phyloP scores from a whole-genome alignment of 2,329 filamentous ascomycete genomes.

The Ophiostoma australiae region DNA sequence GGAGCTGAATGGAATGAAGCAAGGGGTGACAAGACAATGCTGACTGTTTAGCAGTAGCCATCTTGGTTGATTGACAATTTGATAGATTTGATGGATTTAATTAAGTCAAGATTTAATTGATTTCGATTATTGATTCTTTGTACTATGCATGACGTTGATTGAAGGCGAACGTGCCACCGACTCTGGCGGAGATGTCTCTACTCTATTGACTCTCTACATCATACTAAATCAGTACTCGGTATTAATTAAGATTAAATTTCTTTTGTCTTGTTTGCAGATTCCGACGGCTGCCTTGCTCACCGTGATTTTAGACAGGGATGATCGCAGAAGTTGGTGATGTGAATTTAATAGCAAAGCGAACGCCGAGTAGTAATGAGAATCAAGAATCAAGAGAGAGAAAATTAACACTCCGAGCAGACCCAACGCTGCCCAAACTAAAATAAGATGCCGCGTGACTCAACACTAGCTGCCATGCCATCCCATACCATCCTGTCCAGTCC shows the following conservation, averaged over 20 bases:
- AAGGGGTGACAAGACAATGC: slow-evolving; percentile 10
- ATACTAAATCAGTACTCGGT: too few species aligned
- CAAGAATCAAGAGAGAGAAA: neutral
- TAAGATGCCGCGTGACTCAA: slow-evolving; percentile 12
- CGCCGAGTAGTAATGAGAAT: too few species aligned
- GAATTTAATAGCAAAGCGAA: too few species aligned
- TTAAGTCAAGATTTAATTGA: too few species aligned
- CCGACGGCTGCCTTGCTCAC: neutral
- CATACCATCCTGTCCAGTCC: neutral
- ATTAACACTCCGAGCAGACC: neutral
- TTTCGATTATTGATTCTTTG: neutral
- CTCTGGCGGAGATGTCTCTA: neutral
- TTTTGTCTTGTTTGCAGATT: neutral
- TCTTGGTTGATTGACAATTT: neutral
- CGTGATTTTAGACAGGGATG: neutral
- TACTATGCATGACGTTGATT: slow-evolving; percentile 15
- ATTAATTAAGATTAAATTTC: too few species aligned
- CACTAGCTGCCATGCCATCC: slow-evolving; percentile 6
- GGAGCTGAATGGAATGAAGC: neutral
- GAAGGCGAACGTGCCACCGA: neutral
- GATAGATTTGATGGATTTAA: neutral
- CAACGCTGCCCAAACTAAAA: neutral
- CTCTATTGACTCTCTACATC: neutral
- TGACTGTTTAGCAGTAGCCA: neutral
- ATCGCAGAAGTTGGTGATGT: neutral